Conservation (phyloP, 2,329 filamentous ascomycete species). For the Diaporthe sp. region DNA sequence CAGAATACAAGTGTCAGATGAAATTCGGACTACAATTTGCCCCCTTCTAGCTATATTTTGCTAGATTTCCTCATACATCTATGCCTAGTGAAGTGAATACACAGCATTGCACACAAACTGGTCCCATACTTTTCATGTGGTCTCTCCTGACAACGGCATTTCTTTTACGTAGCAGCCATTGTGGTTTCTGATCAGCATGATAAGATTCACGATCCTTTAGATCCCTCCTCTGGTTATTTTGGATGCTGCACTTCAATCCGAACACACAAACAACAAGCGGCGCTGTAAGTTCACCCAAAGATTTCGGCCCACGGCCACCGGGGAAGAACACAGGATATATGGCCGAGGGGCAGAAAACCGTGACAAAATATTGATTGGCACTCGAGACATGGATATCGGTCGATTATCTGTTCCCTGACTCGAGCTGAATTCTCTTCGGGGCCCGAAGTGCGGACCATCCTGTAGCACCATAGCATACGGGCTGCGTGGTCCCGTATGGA, state of each 20-base stretch:
- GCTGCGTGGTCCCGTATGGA: background rate
- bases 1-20: no score
- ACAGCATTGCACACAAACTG: background rate
- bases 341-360: background rate
- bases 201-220: background rate
- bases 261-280: background rate
- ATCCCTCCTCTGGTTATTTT: background rate
- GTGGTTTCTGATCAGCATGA: background rate
- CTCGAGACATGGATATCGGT: background rate
- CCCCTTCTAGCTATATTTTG: no score
- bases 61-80: no score
- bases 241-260: background rate
- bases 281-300: background rate
- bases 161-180: background rate
- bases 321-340: background rate
- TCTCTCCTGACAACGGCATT: background rate
- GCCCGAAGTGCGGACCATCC: background rate
- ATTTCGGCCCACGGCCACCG: constrained; percentile 1
- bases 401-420: background rate
- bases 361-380: no score
- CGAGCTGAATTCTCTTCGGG: background rate
- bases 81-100: background rate
- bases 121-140: background rate
- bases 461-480: background rate
- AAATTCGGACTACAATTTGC: no score